Evolutionary conservation across 164 flowering plant species (phyloP), one percentile per base, ranked within the genome.

Genomic region (Umbellularia californica): DNA sequence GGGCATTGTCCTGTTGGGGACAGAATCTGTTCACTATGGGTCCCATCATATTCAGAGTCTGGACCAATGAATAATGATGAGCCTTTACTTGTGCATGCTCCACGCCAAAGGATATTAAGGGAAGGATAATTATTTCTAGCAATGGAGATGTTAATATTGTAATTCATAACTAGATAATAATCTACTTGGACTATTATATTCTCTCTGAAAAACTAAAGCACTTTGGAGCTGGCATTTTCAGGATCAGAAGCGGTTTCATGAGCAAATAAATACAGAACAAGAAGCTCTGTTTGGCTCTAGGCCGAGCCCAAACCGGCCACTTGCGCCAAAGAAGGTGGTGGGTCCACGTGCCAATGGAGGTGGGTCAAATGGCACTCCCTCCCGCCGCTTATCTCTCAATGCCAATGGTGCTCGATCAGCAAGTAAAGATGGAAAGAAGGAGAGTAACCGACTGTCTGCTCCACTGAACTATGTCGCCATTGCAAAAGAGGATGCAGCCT

Each of bases 211-310:
- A 17, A 14, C 20, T 55, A 55, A 55, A 20, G 3, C 6, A 15
- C 12, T 47, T 72, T 20, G 51, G 30, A 3, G 58, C 27, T 69
- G n/a, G 14, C 52, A 12, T 70, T 20, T 25, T 22, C 87, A 95
- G 99, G 99, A 96, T 69, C 92, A 89, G 80, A 96, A 96, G 78
- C 89, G 88, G 77, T 88, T 76, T 79, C 86, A 88, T 2, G 99
- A 94, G 76, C 97, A 88, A 86, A 75, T 88, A 75, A 85, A 70
- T 83, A 86, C 92, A 22, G 99, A 93, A 75, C 98, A 86, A 78
- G 99, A 95, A 72, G 50, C 87, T 70, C 75, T 81, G 6, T 89
- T 93, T 62, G 89, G 94, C 50, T 86, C 98, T 74, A 89, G 86
- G 77, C 94, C 93, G 24, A 96, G 94, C 82, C 98, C 98, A 24